These are phyloP conservation scores for Sisymbrium irio DNA, from an alignment of 345 rosid species.

Conservation along the genomic window DNA sequence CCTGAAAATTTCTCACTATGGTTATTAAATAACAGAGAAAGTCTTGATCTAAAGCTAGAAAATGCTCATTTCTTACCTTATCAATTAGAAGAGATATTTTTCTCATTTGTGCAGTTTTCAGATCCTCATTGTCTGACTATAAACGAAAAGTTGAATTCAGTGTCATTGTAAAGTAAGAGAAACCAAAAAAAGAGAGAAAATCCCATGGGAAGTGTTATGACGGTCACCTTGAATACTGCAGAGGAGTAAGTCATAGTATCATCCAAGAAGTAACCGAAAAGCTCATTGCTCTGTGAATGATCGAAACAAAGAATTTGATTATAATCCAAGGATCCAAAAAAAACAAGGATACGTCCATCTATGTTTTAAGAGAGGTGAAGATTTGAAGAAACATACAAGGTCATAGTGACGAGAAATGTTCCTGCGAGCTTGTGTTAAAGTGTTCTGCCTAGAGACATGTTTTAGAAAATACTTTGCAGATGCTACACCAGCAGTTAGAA, in stretches of 20 bases:
- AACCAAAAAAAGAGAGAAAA: not conserved
- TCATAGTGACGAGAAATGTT: conserved; percentile 90
- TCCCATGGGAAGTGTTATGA: not conserved
- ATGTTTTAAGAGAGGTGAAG: not conserved
- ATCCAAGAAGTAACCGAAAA: conserved; percentile 74
- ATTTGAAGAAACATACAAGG: conserved; percentile 47
- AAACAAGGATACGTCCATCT: not conserved
- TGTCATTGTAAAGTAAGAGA: not conserved
- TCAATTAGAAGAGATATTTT: conserved; percentile 68
- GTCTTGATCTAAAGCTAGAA: not conserved
- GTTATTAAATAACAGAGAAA: conserved; percentile 1
- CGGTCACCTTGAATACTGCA: conserved; percentile 71
- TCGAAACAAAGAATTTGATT: not conserved
- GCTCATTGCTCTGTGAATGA: conserved; percentile 66
- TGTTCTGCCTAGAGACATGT: conserved; percentile 75
- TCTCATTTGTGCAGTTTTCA: conserved; percentile 71
- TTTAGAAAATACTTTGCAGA: conserved; percentile 73
- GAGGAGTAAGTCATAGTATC: conserved; percentile 91
- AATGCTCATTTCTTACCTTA: conserved; percentile 41
- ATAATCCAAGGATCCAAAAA: not conserved
- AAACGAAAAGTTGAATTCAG: not conserved
- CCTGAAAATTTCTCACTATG: conserved; percentile 32
- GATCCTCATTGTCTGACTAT: conserved; percentile 65
- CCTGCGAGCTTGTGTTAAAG: conserved; percentile 88
- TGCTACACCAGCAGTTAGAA: conserved; percentile 67